A percentile compares a stretch with the other conserved stretches of the same genome.
Evolutionary conservation across 208 protist genomes (phyloP).

Genomic region (Naegleria gruberi): DNA sequence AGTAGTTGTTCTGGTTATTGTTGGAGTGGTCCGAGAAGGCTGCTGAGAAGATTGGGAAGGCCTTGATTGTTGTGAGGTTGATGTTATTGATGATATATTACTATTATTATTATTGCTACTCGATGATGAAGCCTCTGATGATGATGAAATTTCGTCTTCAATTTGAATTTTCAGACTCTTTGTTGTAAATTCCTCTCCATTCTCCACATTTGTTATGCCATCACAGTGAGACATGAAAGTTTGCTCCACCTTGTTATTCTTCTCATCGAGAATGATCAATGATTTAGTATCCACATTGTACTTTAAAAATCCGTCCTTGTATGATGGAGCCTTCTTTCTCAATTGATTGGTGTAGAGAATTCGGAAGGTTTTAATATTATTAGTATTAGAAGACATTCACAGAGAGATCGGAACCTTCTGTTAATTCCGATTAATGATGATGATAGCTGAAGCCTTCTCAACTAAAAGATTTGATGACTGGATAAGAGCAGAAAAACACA

Average conservation of each 20-base stretch:
- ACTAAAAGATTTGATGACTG: too few relatives aligned
- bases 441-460: too few relatives aligned
- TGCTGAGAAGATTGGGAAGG: neutral
- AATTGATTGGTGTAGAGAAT: neutral
- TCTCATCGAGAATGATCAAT: neutral
- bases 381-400: too few relatives aligned
- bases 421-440: too few relatives aligned
- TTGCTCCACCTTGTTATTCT: neutral
- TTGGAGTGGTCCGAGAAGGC: neutral
- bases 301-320: neutral
- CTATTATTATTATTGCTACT: neutral
- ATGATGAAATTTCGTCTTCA: neutral
- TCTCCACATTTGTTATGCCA: neutral
- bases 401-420: too few relatives aligned
- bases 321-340: neutral
- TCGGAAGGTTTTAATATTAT: neutral
- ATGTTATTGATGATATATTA: neutral
- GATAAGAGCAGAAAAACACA: too few relatives aligned
- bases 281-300: neutral
- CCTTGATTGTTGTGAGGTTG: neutral
- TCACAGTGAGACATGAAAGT: neutral
- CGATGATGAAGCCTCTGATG: too few relatives aligned
- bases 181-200: neutral
- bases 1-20: neutral
- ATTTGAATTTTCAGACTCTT: neutral